Base-by-base conservation (phyloP, 169 alveolate genomes). In the Cryptosporidium ubiquitum region DNA sequence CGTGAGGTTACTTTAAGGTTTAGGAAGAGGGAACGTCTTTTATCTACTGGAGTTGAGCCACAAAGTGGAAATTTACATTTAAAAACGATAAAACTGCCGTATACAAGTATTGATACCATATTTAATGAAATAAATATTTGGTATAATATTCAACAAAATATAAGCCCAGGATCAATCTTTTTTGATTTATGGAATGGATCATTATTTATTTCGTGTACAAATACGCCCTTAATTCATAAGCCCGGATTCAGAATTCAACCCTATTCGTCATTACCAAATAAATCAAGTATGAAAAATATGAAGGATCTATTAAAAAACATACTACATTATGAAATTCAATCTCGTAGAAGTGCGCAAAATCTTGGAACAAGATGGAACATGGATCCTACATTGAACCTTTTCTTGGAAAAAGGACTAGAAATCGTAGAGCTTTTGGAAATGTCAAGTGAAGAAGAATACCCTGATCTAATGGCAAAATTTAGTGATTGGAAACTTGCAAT, bases 341-440 rank as follows among this genome's bases (percentile, higher is more conserved):
- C 92, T 55, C 93, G 92, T 84, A 85, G 97, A 71, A 91, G 84
- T 33, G 93, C 97, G 42, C 94, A 94, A 74, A 94, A 94, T 89
- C 92, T 94, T 64, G 92, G 92, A 55, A 94, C 97, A 31, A 79
- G 95, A 40, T 94, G 95, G 95, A 94, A 94, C 91, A 91, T 86
- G 60, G 95, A 93, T 84, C 94, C 92, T 39, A 91, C 93, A 5
- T 66, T 94, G 44, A 86, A 92, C 39, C 69, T 74, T 33, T 94
- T 92, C 84, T 84, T 94, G 69, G 93, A 91, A 84, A 93, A 92
- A 39, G 96, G 96, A 3, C 37, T 94, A 61, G 94, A 91, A 70
- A 85, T 94, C 70, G 69, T 93, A 42, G 95, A 94, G 57, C 95
- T 73, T 57, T 68, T 91, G 49, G 93, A 94, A 73, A 89, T 95